These are phyloP conservation scores for Gyrodon lividus DNA, from an alignment of 768 basidiomycete species.

Conservation along the genomic window DNA sequence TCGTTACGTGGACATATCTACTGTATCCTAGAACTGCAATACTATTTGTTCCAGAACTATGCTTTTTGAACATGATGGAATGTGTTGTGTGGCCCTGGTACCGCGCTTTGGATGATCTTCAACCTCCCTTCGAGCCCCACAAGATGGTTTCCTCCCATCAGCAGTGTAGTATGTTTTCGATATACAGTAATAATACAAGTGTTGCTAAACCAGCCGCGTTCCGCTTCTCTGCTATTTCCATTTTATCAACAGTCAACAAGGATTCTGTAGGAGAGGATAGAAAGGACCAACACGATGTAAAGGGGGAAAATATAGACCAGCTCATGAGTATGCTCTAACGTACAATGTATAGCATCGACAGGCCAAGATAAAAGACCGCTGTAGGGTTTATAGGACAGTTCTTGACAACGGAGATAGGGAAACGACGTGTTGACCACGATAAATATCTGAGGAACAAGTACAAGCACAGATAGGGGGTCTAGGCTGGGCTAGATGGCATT, in stretches of 20 bases:
- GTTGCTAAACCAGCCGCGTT: conserved; percentile 5
- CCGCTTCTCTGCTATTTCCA: neutral
- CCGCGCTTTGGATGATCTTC: neutral
- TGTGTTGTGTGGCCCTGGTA: neutral
- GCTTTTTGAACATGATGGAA: neutral
- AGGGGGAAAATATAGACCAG: neutral
- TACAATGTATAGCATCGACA: conserved; percentile 5
- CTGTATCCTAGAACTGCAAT: conserved; percentile 3
- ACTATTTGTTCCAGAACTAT: neutral
- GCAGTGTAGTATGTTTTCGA: conserved; percentile 1
- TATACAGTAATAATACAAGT: conserved; percentile 32
- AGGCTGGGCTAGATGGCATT: conserved; percentile 33
- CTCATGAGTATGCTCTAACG: conserved; percentile 9
- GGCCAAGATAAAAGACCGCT: neutral
- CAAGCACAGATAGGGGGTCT: conserved; percentile 22
- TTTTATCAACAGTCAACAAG: neutral
- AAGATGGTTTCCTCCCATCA: neutral
- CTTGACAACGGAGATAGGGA: neutral
- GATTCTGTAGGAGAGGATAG: neutral
- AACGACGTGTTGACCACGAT: conserved; percentile 2
- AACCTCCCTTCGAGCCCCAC: neutral
- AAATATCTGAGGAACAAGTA: conserved; percentile 28
- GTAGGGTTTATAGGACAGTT: neutral
- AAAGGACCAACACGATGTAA: neutral
- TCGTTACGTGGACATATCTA: conserved; percentile 1